These are phyloP conservation scores for Nicotiana sylvestris DNA, from an alignment of 257 asterid species.

Conservation along the genomic window DNA sequence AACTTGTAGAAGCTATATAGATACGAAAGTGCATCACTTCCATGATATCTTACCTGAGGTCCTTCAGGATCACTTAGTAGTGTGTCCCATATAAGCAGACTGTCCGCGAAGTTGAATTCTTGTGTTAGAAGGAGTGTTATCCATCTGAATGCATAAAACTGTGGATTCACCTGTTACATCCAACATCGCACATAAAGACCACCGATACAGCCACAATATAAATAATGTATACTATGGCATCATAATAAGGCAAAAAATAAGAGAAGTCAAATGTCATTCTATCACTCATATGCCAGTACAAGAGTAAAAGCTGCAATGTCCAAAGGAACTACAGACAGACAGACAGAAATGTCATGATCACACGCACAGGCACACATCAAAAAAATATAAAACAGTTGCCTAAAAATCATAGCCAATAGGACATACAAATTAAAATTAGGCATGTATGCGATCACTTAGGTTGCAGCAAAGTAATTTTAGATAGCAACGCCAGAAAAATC, in stretches of 20 bases:
- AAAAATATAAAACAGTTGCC: background rate
- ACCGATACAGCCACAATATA: background rate
- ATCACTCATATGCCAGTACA: conserved; percentile 1
- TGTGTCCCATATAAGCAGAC: conserved; percentile 86
- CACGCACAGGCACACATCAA: background rate
- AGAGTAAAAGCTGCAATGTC: background rate
- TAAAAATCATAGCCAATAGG: background rate
- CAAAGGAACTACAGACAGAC: conserved; percentile 5
- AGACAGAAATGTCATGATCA: background rate
- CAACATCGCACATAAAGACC: conserved; percentile 14
- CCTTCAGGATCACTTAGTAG: conserved; percentile 96
- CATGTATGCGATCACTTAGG: background rate
- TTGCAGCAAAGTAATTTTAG: background rate
- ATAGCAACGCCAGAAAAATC: background rate
- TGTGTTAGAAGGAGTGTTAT: conserved; percentile 94
- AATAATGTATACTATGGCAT: background rate
- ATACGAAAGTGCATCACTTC: background rate
- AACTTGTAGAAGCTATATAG: background rate
- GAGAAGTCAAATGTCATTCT: background rate
- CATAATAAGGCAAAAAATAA: conserved; percentile 7
- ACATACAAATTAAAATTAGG: background rate
- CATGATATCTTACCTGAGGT: conserved; percentile 62
- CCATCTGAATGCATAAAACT: conserved; percentile 98
- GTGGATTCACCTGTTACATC: conserved; percentile 84
- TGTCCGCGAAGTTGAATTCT: conserved; percentile 81